phyloP scores from a whole-genome alignment of 2,329 filamentous ascomycete genomes.

The Aspergillus latus region DNA sequence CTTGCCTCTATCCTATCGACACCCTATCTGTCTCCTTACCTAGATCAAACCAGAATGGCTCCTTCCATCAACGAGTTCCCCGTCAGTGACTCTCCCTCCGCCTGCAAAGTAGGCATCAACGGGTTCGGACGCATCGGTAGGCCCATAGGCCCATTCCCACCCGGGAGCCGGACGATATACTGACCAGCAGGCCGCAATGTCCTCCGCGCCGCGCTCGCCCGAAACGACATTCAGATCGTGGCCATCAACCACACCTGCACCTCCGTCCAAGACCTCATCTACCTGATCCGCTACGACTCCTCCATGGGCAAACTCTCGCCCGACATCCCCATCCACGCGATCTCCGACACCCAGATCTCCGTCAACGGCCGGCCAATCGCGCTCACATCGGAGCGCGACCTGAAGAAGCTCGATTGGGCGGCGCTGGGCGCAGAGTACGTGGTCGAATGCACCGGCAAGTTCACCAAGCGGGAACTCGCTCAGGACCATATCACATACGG shows the following conservation, averaged over 20 bases:
- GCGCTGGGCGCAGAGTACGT: constrained; percentile 29
- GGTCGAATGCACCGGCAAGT: constrained; percentile 32
- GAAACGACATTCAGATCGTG: constrained; percentile 27
- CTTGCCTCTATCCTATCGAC: no score
- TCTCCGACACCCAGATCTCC: constrained; percentile 77
- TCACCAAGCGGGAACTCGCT: constrained; percentile 75
- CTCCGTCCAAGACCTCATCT: constrained; percentile 31
- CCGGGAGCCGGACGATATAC: no score
- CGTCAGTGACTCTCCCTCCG: constrained; percentile 15
- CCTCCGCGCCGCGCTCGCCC: constrained; percentile 28
- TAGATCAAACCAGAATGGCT: constrained; percentile 1
- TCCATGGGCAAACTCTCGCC: constrained; percentile 86
- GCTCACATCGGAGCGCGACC: constrained; percentile 29
- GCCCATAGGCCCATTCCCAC: not conserved
- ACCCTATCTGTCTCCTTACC: no score
- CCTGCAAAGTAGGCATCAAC: constrained; percentile 81
- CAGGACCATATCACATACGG: constrained; percentile 74
- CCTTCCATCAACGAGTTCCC: constrained; percentile 24
- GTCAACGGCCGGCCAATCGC: constrained; percentile 25
- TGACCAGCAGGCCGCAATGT: constrained; percentile 63
- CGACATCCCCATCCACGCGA: constrained; percentile 86
- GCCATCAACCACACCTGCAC: constrained; percentile 34
- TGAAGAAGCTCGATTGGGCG: constrained; percentile 31
- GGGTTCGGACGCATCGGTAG: constrained; percentile 86
- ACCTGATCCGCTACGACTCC: constrained; percentile 31